Base-by-base conservation (phyloP, 371 early-diverging fungal genomes). In the Coemansia sp. region DNA sequence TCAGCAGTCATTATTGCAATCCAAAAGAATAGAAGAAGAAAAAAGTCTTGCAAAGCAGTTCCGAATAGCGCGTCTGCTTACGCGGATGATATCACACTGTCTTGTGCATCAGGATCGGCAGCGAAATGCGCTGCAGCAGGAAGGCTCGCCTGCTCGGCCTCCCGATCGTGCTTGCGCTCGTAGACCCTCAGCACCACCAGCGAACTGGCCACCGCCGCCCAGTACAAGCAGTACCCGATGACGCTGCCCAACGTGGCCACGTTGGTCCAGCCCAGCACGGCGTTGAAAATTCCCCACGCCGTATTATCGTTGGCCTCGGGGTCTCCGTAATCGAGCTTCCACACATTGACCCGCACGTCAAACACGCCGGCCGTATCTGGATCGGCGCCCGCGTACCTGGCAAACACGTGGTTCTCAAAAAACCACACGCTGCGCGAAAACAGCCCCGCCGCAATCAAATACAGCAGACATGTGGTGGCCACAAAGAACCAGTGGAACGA, bases 391-490 rank as follows among this genome's bases (percentile, higher is more conserved):
- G 71, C 68, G 52, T 65, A 69, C 57, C 63, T 65, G 0, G 77
- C 48, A 57, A 76, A 83, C 3, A 67, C 66, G 63, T 88, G 63
- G 47, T 77, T 78, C 68, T 89, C 88, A 63, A 89, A 83, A 59
- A 53, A 78, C 47, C 84, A 79, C 40, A 89, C 84, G 8, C 80
- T 73, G 49, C 79, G 84, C 35, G 86, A 77, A 62, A 88, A 78
- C n/a, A 90, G 80, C 39, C 93, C 94, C 47, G 89, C 89, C 49
- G 90, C 87, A 36, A 93, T 84, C 32, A 93, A 73, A 43, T 90
- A 84, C 32, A 93, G 76, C 38, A 92, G 59, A 47, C 84, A 80
- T 0, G 92, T 87, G 13, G 89, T 87, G n/a, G 79, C 67, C 26
- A 87, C 82, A 65, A 92, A 93, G 80, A 93, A 93, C 74, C 80